A percentile compares a stretch with the other conserved stretches of the same genome.
Conservation (phyloP, 2,329 filamentous ascomycete species). For the Aspergillus sergii region DNA sequence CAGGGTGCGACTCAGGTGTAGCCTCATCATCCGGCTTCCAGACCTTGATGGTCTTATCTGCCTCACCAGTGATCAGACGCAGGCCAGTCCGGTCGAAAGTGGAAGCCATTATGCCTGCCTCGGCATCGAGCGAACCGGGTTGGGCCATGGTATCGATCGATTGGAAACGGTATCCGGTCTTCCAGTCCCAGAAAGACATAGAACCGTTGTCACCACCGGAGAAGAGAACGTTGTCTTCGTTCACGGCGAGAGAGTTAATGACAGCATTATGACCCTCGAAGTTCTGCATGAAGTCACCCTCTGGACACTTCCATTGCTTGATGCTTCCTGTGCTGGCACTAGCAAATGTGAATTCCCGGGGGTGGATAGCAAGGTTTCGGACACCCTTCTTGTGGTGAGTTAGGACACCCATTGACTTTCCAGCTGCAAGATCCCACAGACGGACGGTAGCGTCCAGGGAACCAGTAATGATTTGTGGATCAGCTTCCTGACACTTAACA, state of each 20-base stretch:
- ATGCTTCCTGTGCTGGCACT: constrained; percentile 89
- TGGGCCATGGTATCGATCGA: constrained; percentile 87
- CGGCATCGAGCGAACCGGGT: constrained; percentile 89
- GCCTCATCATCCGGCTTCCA: constrained; percentile 94
- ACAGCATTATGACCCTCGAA: constrained; percentile 96
- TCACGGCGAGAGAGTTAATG: constrained; percentile 90
- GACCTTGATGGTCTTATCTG: constrained; percentile 97
- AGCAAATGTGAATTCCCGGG: constrained; percentile 94
- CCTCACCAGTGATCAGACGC: constrained; percentile 89
- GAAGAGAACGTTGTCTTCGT: constrained; percentile 93
- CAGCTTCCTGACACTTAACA: constrained; percentile 90
- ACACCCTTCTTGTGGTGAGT: constrained; percentile 99
- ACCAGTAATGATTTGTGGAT: constrained; percentile 92
- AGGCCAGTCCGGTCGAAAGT: constrained; percentile 89
- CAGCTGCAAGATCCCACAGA: constrained; percentile 93
- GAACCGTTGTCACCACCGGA: constrained; percentile 94
- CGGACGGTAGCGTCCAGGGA: constrained; percentile 90
- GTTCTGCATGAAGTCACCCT: constrained; percentile 98
- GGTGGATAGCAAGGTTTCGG: constrained; percentile 79
- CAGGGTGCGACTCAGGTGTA: constrained; percentile 85
- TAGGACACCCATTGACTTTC: constrained; percentile 92
- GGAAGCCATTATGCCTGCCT: constrained; percentile 91
- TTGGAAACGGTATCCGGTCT: constrained; percentile 91
- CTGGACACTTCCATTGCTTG: constrained; percentile 99
- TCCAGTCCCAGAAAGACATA: constrained; percentile 99